These are phyloP conservation scores for Phytophthora cryptogea DNA, from an alignment of 352 stramenopile species.

Conservation along the genomic window DNA sequence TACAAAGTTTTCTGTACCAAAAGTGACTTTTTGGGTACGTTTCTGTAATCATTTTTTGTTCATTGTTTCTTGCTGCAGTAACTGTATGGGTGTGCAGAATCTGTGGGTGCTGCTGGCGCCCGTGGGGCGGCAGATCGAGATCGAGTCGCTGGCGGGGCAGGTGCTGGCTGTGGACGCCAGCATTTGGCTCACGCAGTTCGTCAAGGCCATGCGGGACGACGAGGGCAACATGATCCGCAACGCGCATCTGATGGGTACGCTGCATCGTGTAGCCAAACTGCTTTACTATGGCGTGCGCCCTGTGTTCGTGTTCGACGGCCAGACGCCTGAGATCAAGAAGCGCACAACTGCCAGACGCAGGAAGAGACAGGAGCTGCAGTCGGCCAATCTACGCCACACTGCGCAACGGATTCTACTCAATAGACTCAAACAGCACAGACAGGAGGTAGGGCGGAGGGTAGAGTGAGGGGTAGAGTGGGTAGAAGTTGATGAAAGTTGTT, in stretches of 20 bases:
- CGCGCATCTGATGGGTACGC: constrained; percentile 94
- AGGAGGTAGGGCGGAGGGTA: constrained; percentile 38
- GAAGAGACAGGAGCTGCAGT: constrained; percentile 70
- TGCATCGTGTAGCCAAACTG: constrained; percentile 93
- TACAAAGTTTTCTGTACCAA: too few relatives aligned
- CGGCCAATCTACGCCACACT: constrained; percentile 89
- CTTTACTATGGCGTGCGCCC: constrained; percentile 97
- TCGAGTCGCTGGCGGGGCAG: constrained; percentile 97
- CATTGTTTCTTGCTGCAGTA: too few relatives aligned
- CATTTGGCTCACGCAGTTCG: constrained; percentile 99
- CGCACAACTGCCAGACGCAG: constrained; percentile 70
- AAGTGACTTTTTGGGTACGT: too few relatives aligned
- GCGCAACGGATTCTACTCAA: constrained; percentile 96
- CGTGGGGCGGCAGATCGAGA: constrained; percentile 95
- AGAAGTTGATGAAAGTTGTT: not conserved
- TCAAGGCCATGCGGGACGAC: constrained; percentile 97
- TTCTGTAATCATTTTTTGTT: too few relatives aligned
- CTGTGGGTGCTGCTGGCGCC: constrained; percentile 98
- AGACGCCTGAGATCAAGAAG: constrained; percentile 97
- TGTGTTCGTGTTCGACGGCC: constrained; percentile 99
- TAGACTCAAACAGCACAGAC: constrained; percentile 64
- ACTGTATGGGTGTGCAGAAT: constrained; percentile 97
- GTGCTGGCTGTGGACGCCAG: constrained; percentile 98
- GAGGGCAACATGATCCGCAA: constrained; percentile 95
- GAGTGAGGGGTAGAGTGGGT: constrained; percentile 4